Evolutionary conservation across 192 early-diverging fungal genomes (phyloP).

Genomic region (Coemansia sp.): DNA sequence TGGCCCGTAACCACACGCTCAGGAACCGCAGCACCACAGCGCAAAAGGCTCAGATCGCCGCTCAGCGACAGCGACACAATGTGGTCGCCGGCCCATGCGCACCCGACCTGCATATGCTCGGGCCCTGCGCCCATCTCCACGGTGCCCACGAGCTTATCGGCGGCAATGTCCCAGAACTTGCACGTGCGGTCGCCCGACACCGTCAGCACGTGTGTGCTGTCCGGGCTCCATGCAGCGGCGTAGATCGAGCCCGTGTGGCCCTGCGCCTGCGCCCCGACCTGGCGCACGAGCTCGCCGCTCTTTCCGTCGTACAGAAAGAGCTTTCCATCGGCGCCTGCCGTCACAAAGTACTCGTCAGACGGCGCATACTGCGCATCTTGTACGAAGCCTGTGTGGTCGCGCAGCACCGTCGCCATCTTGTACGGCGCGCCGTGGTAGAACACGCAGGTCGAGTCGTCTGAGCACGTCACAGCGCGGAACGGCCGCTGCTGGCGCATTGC

Average conservation of each 20-base stretch:
- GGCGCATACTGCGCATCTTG: constrained; percentile 85
- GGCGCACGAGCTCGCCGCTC: constrained; percentile 73
- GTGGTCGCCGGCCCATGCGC: constrained; percentile 78
- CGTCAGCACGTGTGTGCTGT: constrained; percentile 71
- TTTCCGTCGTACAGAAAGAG: constrained; percentile 93
- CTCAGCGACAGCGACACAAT: constrained; percentile 79
- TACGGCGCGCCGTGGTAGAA: constrained; percentile 94
- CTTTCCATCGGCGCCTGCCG: constrained; percentile 83
- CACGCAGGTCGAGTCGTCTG: constrained; percentile 86
- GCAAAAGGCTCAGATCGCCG: constrained; percentile 85
- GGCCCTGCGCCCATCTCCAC: constrained; percentile 55
- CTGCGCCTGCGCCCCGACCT: constrained; percentile 52
- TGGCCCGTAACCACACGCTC: constrained; percentile 64
- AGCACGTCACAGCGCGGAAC: constrained; percentile 86
- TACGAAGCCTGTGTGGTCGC: constrained; percentile 88
- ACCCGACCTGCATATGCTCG: constrained; percentile 91
- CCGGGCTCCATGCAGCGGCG: constrained; percentile 85
- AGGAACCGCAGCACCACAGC: constrained; percentile 39
- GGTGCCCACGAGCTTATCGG: constrained; percentile 65
- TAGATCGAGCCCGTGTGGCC: constrained; percentile 81
- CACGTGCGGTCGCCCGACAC: constrained; percentile 83
- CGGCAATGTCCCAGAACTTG: constrained; percentile 88
- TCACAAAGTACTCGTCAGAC: constrained; percentile 77
- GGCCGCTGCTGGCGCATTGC: constrained; percentile 87
- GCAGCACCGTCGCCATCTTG: constrained; percentile 70